phyloP scores from a whole-genome alignment of 306 rosid species.

The Phaseolus lunatus region DNA sequence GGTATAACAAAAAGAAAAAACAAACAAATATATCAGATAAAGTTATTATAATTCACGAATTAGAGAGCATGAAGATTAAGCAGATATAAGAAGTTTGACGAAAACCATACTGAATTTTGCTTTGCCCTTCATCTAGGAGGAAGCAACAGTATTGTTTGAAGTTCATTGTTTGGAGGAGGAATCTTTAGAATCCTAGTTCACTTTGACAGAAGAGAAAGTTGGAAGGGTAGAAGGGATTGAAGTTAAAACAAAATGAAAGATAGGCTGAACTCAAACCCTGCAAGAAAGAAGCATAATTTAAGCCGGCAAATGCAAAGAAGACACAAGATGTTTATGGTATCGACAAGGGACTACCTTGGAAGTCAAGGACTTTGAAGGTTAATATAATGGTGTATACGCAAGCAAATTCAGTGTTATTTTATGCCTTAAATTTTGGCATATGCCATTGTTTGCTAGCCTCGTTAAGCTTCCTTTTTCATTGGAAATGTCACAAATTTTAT shows the following conservation, averaged over 20 bases:
- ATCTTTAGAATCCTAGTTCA: constrained; percentile 18
- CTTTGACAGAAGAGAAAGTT: neutral
- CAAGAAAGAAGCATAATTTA: constrained; percentile 28
- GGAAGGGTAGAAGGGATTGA: neutral
- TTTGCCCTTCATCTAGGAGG: constrained; percentile 46
- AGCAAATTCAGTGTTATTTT: constrained; percentile 25
- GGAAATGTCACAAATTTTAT: constrained; percentile 48
- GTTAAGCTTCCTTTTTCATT: constrained; percentile 40
- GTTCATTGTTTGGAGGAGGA: constrained; percentile 47
- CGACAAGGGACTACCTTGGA: constrained; percentile 62
- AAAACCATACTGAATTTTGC: constrained; percentile 46
- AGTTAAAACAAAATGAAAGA: constrained; percentile 25
- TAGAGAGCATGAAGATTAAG: neutral
- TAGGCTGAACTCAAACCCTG: constrained; percentile 38
- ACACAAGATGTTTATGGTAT: constrained; percentile 49
- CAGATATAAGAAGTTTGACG: neutral
- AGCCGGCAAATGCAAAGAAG: constrained; percentile 53
- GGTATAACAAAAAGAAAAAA: neutral
- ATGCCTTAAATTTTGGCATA: constrained; percentile 23
- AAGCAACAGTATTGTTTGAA: constrained; percentile 58
- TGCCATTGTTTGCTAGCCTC: constrained; percentile 48
- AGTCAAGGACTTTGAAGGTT: constrained; percentile 56
- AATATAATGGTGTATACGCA: constrained; percentile 31
- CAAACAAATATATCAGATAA: neutral
- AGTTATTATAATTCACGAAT: neutral